Evolutionary conservation across 495 filamentous ascomycete species (phyloP), one percentile per base, ranked within the genome.

Genomic region (Penicillium longicatenatum): DNA sequence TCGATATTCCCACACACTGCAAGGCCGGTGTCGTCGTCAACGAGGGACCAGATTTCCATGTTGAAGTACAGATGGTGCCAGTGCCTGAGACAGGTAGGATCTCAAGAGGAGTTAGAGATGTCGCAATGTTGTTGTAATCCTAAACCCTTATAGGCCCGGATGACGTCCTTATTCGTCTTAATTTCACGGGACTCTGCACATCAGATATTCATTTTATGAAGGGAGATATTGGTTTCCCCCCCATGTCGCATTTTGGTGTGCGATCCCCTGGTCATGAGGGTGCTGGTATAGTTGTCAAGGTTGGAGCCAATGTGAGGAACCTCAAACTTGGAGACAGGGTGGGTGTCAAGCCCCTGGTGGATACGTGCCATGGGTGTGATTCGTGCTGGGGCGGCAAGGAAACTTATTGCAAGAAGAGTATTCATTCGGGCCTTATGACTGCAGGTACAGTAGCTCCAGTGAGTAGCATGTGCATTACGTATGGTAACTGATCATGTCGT

Each of bases 261-360:
- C 72, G 73, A 14, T 84, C 76, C 20, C 73, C 82, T 0, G 82
- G 82, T 12, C 82, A 85, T 59, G 82, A 85, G 66, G 82, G 82
- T 22, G 80, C 80, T 7, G 82, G 82, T 6, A 72, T 84, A 0
- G 78, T 85, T 4, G 82, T 83, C 6, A 76, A 82, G 33, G 56
- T 83, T 3, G 82, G 82, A 2, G 55, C 62, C 21, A 76, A 80
- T 16, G 79, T 84, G 26, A 82, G 75, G 56, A 77, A 70, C 37
- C 79, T 84, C 58, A 79, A 83, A 45, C 56, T 82, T 4, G 86
- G 86, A 21, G 83, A 86, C 61, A 73, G 84, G 16, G 85, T 76
- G 5, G 85, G 85, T 11, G 74, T 83, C 54, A 86, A 84, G 57
- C 85, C 82, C 30, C 66, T 84, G 19, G 70, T 72, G 55, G 74